Evolutionary conservation across 148 eudicot genomes (phyloP), one percentile per base, ranked within the genome.

Genomic region (Pouteria glomerata): DNA sequence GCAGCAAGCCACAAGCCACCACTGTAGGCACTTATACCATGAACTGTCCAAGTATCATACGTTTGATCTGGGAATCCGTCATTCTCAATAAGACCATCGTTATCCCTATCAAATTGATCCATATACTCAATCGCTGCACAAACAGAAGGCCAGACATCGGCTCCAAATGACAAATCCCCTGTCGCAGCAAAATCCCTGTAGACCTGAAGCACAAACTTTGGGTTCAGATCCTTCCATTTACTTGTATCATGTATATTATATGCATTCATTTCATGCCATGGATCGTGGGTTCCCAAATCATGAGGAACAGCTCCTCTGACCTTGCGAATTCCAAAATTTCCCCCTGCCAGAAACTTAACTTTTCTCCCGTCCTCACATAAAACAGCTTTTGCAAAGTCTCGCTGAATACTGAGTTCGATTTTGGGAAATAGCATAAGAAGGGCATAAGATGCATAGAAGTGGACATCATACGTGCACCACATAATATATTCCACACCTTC

Each of bases 381-480:
- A 69, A 96, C 96, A 18, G 99, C 96, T 82, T 89, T 96, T 29
- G 99, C 99, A 68, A 95, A 95, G 52, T 95, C 99, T 45, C 99
- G 89, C 77, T 96, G 99, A 71, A 96, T 92, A 63, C 96, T 92
- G 55, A 96, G 88, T 79, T 96, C 99, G 50, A 96, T 96, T 79
- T 96, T 92, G 10, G 99, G 99, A 73, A 96, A 96, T 56, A 96
- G 82, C 78, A 85, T 90, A 45, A 96, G 97, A 53, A 96, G 88
- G 1, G 99, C 99, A 77, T 92, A 95, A 34, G 99, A 96, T 51
- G 99, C 99, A 77, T 96, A 96, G 74, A 96, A 96, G 75, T 96
- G 99, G 50, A 96, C 99, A 76, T 96, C 99, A 72, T 96, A 96
- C 35, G 99, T 96, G 82, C 97, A 92, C 99, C 99, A 96, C 99